Evolutionary conservation across 495 filamentous ascomycete genomes (phyloP).

Genomic region (Aspergillus funiculosus): DNA sequence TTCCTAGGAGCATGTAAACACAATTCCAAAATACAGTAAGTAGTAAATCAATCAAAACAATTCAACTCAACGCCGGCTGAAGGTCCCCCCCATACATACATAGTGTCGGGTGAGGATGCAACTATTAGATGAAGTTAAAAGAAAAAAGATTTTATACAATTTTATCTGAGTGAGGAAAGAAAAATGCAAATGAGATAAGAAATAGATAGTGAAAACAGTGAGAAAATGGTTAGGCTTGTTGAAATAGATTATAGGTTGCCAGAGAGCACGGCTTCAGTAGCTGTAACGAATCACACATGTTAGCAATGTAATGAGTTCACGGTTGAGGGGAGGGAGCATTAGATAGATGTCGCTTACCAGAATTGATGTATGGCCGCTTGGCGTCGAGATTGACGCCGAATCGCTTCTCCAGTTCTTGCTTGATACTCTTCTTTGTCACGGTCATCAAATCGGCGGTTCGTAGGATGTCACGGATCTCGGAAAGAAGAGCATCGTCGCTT

Average conservation of each 20-base stretch:
- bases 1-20: no score
- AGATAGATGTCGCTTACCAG: conserved; percentile 52
- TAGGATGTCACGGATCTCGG: conserved; percentile 92
- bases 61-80: conserved; percentile 3
- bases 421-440: conserved; percentile 98
- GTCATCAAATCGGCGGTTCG: conserved; percentile 90
- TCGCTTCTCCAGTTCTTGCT: conserved; percentile 81
- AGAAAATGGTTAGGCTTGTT: not conserved
- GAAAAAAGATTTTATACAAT: conserved; percentile 10
- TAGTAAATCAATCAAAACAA: not conserved
- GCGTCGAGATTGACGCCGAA: conserved; percentile 78
- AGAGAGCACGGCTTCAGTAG: conserved; percentile 68
- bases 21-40: conserved; percentile 1
- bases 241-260: conserved; percentile 30
- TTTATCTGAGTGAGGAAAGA: not conserved
- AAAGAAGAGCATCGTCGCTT: conserved; percentile 80
- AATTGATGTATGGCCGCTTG: conserved; percentile 86
- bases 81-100: not conserved
- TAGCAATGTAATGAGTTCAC: conserved; percentile 16
- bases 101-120: not conserved
- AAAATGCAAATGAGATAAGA: not conserved
- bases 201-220: no score
- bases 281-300: conserved; percentile 36
- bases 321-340: not conserved
- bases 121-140: conserved; percentile 4